A percentile compares a stretch with the other conserved stretches of the same genome.
Conservation (phyloP, 2,329 filamentous ascomycete genomes). For the Alternaria hordeiaustralica region DNA sequence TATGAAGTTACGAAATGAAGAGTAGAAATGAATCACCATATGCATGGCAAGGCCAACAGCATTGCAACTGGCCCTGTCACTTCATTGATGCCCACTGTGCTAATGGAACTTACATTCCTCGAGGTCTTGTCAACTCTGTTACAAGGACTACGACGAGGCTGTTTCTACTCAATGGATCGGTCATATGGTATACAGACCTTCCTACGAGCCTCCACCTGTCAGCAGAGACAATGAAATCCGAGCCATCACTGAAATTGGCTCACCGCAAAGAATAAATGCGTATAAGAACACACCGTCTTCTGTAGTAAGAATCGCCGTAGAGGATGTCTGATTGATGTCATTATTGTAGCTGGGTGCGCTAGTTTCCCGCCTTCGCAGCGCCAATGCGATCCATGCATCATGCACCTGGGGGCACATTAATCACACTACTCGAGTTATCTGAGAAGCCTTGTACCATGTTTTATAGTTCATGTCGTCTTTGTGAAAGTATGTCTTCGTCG, state of each 20-base stretch:
- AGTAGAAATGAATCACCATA: not conserved
- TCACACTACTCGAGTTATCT: too few species aligned
- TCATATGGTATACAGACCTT: not conserved
- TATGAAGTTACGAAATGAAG: constrained; percentile 2
- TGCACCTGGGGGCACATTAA: too few species aligned
- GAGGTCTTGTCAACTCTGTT: not conserved
- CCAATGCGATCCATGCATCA: too few species aligned
- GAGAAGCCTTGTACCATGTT: too few species aligned
- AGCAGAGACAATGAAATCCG: not conserved
- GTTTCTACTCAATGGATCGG: not conserved
- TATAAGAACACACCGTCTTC: too few species aligned
- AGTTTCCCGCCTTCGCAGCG: too few species aligned
- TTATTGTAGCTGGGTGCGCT: too few species aligned
- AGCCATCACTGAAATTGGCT: not conserved
- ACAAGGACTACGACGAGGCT: not conserved
- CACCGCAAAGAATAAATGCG: not conserved
- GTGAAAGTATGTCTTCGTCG: not conserved
- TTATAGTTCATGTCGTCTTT: not conserved
- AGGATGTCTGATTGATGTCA: too few species aligned
- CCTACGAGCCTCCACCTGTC: not conserved
- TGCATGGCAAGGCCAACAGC: not conserved
- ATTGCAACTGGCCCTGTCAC: not conserved
- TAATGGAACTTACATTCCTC: not conserved
- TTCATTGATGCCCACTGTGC: not conserved
- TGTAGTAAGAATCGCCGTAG: too few species aligned